These are phyloP conservation scores for Nannizziopsis barbatae DNA, from an alignment of 2,329 filamentous ascomycete species.

Conservation along the genomic window DNA sequence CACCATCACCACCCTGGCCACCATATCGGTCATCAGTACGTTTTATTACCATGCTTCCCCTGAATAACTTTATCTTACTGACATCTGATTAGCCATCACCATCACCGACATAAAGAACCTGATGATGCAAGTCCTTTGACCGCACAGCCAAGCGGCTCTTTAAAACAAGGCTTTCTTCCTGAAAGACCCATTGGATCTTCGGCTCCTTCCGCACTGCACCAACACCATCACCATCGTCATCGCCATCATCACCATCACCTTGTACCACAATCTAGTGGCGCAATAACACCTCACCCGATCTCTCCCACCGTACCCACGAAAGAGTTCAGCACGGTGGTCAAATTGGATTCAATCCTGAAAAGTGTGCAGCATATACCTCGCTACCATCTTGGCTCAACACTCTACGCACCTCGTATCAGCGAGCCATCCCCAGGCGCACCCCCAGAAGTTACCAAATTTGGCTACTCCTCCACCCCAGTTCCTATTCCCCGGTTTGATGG, in stretches of 20 bases:
- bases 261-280: slow-evolving; percentile 22
- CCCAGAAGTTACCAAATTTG: slow-evolving; percentile 43
- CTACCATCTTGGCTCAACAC: slow-evolving; percentile 69
- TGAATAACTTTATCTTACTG: neutral
- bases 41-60: slow-evolving; percentile 13
- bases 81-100: slow-evolving; percentile 34
- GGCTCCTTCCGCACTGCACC: slow-evolving; percentile 24
- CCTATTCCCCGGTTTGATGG: slow-evolving; percentile 65
- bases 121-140: slow-evolving; percentile 32
- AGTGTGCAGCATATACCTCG: slow-evolving; percentile 60
- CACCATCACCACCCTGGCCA: slow-evolving; percentile 52
- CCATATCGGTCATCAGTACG: slow-evolving; percentile 50
- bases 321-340: slow-evolving; percentile 55
- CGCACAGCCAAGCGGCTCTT: slow-evolving; percentile 19
- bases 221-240: slow-evolving; percentile 37
- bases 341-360: slow-evolving; percentile 59
- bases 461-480: slow-evolving; percentile 51
- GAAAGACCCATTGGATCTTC: slow-evolving; percentile 17
- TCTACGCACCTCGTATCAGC: slow-evolving; percentile 61
- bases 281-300: slow-evolving; percentile 10
- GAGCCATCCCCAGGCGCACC: slow-evolving; percentile 33
- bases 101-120: slow-evolving; percentile 45
- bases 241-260: slow-evolving; percentile 37
- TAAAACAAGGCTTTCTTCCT: slow-evolving; percentile 23
- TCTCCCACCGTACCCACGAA: slow-evolving; percentile 30